Evolutionary conservation across 2,329 filamentous ascomycete genomes (phyloP), one percentile per base, ranked within the genome.

Genomic region (Phyllosticta capitalensis): DNA sequence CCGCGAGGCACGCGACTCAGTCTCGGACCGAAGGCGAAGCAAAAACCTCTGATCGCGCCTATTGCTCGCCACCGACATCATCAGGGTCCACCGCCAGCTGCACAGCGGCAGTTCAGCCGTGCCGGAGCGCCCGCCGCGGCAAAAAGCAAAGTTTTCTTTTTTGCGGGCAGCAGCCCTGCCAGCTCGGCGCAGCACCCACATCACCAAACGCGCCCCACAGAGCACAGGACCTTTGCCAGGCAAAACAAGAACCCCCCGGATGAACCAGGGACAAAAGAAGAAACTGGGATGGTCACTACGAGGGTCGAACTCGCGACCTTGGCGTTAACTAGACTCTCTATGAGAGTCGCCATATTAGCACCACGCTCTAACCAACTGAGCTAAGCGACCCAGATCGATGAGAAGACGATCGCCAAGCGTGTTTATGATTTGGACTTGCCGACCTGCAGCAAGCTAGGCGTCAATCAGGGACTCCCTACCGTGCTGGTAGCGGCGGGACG

Each of bases 201-300:
- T 38, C 30, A 14, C 17, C 30, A 38, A n/a, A n/a, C n/a, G n/a
- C n/a, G n/a, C n/a, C n/a, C n/a, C n/a, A n/a, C n/a, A n/a, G n/a
- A n/a, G n/a, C n/a, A n/a, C n/a, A n/a, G n/a, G n/a, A n/a, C n/a
- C n/a, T n/a, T n/a, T n/a, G 30, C 30, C 9, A 12, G 30, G 17
- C 30, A 38, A 38, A 38, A 38, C 30, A 14, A 38, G 10, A 38
- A 12, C 1, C 30, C 30, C 30, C 30, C 12, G 28, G 17, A 2
- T 10, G 30, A 10, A 5, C 10, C 30, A 38, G 30, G 30, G 9
- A 33, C 45, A 58, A 59, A 61, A 58, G 20, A 49, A 52, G n/a
- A 19, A 21, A 57, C 19, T 33, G 33, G 10, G 20, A 3, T 62
- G 61, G 61, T 62, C 61, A 62, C 51, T 61, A 62, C 59, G 61